Base-by-base conservation (phyloP, 208 protist species). In the Chromosphaera perkinsii region DNA sequence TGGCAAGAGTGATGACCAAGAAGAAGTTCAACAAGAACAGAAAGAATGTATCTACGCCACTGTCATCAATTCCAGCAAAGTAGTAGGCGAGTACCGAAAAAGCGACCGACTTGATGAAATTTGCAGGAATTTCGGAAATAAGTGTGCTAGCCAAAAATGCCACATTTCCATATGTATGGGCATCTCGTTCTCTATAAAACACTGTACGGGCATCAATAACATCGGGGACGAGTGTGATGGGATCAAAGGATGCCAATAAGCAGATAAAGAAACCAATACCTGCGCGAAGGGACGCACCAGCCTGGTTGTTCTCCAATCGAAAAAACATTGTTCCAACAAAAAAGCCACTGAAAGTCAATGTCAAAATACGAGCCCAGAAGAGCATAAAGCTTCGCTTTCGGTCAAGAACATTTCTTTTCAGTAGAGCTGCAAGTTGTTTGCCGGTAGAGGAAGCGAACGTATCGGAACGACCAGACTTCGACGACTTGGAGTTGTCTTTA, bases 51-150 rank as follows among this genome's bases (percentile, higher is more conserved):
- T n/a, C 2, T 2, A 3, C 31, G 5, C 43, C 27, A n/a, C 9
- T 32, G 17, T 24, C 2, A 1, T 51, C 5, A 1, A 59, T 17
- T 20, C 69, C 40, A 12, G 69, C 39, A 61, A 72, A 36, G 56
- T 48, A 76, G 36, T 76, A 76, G 63, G 40, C 26, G 26, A 69
- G 56, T 0, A 1, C 7, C 9, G 31, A 45, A 14, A 56, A 69
- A 39, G 57, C 14, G 35, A 65, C 0, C 1, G 71, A 49, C 1
- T 61, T 36, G 4, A 66, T 9, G 14, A 62, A 14, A 20, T 43
- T 7, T 26, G 65, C 20, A 10, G 71, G 71, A 0, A 62, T n/a
- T 31, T 67, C 64, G n/a, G 64, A 33, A 17, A 76, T 0, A 20
- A 51, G 17, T 42, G 69, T 74, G 3, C 27, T 49, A 4, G 61